These are phyloP conservation scores for Auriscalpium vulgare DNA, from an alignment of 768 basidiomycete species.

Conservation along the genomic window DNA sequence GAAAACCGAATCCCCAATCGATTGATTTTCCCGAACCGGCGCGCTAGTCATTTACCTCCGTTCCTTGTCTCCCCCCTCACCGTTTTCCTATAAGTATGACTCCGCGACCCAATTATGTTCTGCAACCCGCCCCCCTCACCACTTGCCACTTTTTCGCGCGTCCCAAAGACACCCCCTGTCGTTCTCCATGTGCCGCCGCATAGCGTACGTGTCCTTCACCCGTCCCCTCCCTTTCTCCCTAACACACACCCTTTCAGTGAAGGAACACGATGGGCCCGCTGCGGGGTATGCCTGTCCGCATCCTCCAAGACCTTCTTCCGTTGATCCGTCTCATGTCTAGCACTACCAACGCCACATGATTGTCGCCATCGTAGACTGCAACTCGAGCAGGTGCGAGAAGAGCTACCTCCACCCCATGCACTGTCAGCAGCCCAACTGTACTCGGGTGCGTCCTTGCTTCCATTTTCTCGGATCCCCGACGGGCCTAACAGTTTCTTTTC, in stretches of 20 bases:
- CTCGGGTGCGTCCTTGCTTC: constrained; percentile 38
- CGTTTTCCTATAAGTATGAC: too few relatives aligned
- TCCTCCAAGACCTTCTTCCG: neutral
- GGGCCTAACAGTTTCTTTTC: neutral
- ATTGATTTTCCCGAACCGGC: too few relatives aligned
- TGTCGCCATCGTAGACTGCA: constrained; percentile 70
- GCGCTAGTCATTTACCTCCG: too few relatives aligned
- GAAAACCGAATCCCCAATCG: too few relatives aligned
- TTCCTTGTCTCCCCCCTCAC: too few relatives aligned
- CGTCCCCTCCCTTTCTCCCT: neutral
- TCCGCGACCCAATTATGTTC: too few relatives aligned
- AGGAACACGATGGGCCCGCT: constrained; percentile 69
- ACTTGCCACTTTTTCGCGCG: too few relatives aligned
- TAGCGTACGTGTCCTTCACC: constrained; percentile 49
- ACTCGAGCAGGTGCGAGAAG: constrained; percentile 51
- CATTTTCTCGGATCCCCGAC: neutral
- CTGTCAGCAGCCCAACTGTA: constrained; percentile 48
- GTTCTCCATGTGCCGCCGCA: constrained; percentile 57
- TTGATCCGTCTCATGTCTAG: constrained; percentile 26
- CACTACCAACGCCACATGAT: constrained; percentile 76
- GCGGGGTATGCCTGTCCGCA: constrained; percentile 41
- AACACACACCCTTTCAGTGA: constrained; percentile 35
- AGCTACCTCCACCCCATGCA: constrained; percentile 51
- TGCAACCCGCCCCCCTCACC: too few relatives aligned
- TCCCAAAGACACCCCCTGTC: neutral